A percentile compares a stretch with the other conserved stretches of the same genome.
Conservation (phyloP, 1,284 basidiomycete genomes). For the Psilocybe mexicana region DNA sequence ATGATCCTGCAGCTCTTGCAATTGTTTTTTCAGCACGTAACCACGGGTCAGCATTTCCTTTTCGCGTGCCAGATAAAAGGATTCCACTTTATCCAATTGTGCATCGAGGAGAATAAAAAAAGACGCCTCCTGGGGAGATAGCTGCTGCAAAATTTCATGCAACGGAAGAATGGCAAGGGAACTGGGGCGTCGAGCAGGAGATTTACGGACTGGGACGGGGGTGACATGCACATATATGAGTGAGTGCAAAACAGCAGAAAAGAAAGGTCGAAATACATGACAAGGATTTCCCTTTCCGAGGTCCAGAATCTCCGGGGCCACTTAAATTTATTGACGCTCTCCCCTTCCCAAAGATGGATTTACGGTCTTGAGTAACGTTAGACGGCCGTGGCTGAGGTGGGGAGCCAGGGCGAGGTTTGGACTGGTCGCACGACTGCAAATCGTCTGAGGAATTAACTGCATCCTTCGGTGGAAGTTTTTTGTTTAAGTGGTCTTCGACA, state of each 20-base stretch:
- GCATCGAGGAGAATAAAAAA: constrained; percentile 78
- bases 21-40: constrained; percentile 61
- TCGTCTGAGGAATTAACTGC: no score
- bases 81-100: constrained; percentile 81
- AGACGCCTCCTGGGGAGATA: constrained; percentile 60
- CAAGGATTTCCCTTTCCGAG: background rate
- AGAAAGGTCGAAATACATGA: background rate
- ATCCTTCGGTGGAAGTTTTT: no score
- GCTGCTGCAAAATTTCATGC: constrained; percentile 49
- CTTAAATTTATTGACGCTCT: background rate
- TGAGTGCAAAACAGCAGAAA: background rate
- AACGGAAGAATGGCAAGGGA: constrained; percentile 42
- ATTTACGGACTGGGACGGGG: constrained; percentile 7
- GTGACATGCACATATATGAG: background rate
- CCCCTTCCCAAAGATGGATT: background rate
- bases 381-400: no score
- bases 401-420: no score
- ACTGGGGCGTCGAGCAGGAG: constrained; percentile 19
- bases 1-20: constrained; percentile 76
- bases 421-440: no score
- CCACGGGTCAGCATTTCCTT: constrained; percentile 62
- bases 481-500: background rate
- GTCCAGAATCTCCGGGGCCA: background rate
- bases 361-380: no score
- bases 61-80: constrained; percentile 79